These are phyloP conservation scores for Chalciporus chontae DNA, from an alignment of 768 basidiomycete genomes.

Conservation along the genomic window DNA sequence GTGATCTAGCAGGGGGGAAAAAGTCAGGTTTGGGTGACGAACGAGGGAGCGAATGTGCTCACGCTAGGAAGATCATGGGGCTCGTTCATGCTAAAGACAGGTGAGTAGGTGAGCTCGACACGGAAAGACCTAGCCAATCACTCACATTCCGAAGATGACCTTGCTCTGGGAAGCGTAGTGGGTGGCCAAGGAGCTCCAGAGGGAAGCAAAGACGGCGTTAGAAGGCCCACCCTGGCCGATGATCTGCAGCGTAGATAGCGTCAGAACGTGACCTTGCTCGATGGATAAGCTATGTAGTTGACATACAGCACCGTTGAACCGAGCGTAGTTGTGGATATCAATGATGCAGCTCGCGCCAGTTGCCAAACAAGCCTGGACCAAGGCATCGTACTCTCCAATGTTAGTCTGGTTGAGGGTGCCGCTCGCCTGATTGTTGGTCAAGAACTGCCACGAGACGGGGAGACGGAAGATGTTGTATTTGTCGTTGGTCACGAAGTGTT, in stretches of 20 bases:
- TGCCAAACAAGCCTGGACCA: constrained; percentile 10
- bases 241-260: neutral
- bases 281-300: neutral
- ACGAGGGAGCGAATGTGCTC: neutral
- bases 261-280: neutral
- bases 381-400: constrained; percentile 7
- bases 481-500: constrained; percentile 51
- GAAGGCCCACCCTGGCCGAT: constrained; percentile 15
- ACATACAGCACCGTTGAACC: constrained; percentile 8
- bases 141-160: constrained; percentile 12
- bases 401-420: constrained; percentile 31
- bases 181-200: constrained; percentile 9
- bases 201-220: constrained; percentile 10
- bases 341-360: constrained; percentile 11
- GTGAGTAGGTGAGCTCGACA: neutral
- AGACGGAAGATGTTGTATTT: constrained; percentile 54
- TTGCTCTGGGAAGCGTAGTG: neutral
- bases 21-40: neutral
- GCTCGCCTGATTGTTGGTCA: constrained; percentile 36
- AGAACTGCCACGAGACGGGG: constrained; percentile 56
- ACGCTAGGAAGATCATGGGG: constrained; percentile 12
- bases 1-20: neutral
- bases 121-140: neutral
- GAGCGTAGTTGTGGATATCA: constrained; percentile 14
- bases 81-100: constrained; percentile 13